phyloP scores from a whole-genome alignment of 2,329 filamentous ascomycete species.

The Dactylellina parvicollis region DNA sequence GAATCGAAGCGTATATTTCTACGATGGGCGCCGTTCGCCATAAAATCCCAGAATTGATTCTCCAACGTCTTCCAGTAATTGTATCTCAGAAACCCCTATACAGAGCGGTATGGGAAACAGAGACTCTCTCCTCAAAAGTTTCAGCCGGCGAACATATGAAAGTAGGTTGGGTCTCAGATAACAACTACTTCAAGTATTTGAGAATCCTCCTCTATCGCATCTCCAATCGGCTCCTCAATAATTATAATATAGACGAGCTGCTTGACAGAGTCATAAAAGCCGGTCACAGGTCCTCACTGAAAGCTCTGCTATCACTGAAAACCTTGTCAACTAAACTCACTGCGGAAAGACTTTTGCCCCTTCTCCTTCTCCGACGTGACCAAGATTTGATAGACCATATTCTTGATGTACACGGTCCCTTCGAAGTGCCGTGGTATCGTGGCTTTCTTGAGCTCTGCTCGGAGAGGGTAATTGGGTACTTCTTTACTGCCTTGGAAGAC shows the following conservation, averaged over 20 bases:
- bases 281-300: slow-evolving; percentile 10
- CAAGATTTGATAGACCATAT: slow-evolving; percentile 7
- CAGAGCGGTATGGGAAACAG: background rate
- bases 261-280: slow-evolving; percentile 5
- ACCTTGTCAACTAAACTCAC: background rate
- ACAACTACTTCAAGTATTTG: slow-evolving; percentile 18
- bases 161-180: slow-evolving; percentile 8
- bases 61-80: slow-evolving; percentile 7
- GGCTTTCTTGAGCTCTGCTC: background rate
- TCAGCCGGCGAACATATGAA: background rate
- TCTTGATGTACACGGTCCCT: background rate
- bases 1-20: slow-evolving; percentile 10
- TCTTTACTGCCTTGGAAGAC: background rate
- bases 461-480: background rate
- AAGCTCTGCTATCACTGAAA: slow-evolving; percentile 5
- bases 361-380: slow-evolving; percentile 1
- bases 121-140: background rate
- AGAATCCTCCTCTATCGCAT: slow-evolving; percentile 1
- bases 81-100: background rate
- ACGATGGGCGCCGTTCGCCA: background rate
- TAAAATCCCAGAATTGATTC: background rate
- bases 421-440: background rate
- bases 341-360: slow-evolving; percentile 1
- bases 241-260: background rate
- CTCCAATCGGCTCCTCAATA: slow-evolving; percentile 2